Conservation (phyloP, 2,329 filamentous ascomycete species). For the Plectosphaerella plurivora region DNA sequence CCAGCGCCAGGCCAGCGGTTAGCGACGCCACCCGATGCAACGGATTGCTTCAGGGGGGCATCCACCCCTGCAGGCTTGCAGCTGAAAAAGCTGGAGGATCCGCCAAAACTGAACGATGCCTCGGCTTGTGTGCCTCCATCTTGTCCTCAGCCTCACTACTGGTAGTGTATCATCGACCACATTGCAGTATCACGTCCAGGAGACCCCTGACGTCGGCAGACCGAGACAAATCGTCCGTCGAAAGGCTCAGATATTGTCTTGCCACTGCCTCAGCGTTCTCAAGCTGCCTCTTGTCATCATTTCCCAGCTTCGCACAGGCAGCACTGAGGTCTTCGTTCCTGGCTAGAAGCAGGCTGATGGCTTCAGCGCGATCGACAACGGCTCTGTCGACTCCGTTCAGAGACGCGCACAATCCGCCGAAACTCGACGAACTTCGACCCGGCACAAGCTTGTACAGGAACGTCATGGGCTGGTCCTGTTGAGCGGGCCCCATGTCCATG, state of each 20-base stretch:
- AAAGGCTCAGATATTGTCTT: slow-evolving; percentile 46
- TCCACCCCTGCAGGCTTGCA: too few relatives aligned
- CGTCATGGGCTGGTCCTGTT: slow-evolving; percentile 58
- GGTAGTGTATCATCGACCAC: too few relatives aligned
- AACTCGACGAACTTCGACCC: slow-evolving; percentile 74
- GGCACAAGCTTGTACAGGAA: slow-evolving; percentile 68
- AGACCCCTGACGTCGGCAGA: too few relatives aligned
- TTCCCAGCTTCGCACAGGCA: slow-evolving; percentile 64
- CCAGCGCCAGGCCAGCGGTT: too few relatives aligned
- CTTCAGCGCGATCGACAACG: slow-evolving; percentile 72
- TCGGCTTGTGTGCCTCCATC: too few relatives aligned
- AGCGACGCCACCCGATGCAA: too few relatives aligned
- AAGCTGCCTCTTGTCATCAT: slow-evolving; percentile 61
- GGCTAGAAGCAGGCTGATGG: slow-evolving; percentile 63
- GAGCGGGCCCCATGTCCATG: slow-evolving; percentile 46
- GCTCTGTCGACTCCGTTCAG: slow-evolving; percentile 75
- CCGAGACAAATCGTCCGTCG: slow-evolving; percentile 1
- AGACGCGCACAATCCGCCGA: slow-evolving; percentile 79
- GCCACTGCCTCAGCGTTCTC: slow-evolving; percentile 59
- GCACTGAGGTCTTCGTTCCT: slow-evolving; percentile 72
- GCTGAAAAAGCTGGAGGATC: too few relatives aligned
- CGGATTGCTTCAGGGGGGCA: too few relatives aligned
- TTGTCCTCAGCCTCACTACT: too few relatives aligned
- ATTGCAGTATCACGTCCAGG: too few relatives aligned
- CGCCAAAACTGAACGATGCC: too few relatives aligned